Evolutionary conservation across 345 rosid genomes (phyloP), one percentile per base, ranked within the genome.

Genomic region (Brassica napus): DNA sequence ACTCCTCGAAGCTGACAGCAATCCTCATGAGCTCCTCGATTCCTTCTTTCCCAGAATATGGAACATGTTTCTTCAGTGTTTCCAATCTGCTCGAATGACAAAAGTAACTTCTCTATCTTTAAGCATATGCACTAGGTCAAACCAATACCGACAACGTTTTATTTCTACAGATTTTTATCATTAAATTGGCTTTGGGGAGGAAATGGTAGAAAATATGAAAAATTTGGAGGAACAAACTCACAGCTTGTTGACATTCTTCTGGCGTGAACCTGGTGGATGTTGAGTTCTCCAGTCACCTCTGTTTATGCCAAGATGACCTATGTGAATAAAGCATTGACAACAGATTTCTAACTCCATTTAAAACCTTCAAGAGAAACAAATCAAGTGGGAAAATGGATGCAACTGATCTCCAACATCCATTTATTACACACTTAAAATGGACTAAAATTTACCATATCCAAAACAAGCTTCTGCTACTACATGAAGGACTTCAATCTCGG

Each of bases 281-380:
- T 78, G 88, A 62, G 71, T 31, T 89, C 89, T 88, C 94, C 97
- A 87, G 32, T 88, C 87, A 74, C 55, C 55, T 47, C 16, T 47
- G 55, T 47, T 37, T 6, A 69, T 4, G 60, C 31, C 12, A 73
- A 1, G 9, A 24, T 16, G 3, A 6, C 10, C 64, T 73, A 47
- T 16, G 21, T 58, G 30, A 8, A 21, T 31, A 15, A 10, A 73
- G 18, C 42, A 73, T 15, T 24, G 6, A 26, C 35, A 12, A 3
- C 3, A 35, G 28, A 37, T 65, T 65, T 31, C 4, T 8, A 18
- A 35, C 16, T 21, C 70, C 72, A 26, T 2, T 4, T 4, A 37
- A 18, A 55, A 24, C 34, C 49, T 31, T 23, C 31, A 59, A 4
- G 28, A 16, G 47, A 16, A 65, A 65, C 35, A 18, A 24, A 59